Evolutionary conservation across 345 rosid genomes (phyloP).

Genomic region (Kernera saxatilis): DNA sequence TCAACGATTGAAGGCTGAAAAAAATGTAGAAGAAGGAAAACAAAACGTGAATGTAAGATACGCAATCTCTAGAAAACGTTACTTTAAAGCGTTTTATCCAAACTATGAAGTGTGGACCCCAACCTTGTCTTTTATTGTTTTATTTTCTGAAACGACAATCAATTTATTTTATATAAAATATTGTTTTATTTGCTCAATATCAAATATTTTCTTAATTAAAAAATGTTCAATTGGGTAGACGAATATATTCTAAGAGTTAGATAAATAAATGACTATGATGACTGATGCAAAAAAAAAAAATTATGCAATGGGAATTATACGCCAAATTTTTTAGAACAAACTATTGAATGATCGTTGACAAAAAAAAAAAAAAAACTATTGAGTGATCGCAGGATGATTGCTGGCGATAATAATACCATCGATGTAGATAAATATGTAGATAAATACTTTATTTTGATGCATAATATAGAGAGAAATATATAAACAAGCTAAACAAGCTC

Average conservation of each 20-base stretch:
- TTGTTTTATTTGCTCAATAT: neutral
- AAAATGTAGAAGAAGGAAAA: neutral
- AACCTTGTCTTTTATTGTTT: neutral
- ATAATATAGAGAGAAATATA: too few relatives aligned
- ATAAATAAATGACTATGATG: neutral
- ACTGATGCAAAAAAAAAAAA: too few relatives aligned
- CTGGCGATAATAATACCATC: too few relatives aligned
- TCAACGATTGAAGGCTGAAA: neutral
- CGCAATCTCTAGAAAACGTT: constrained; percentile 1
- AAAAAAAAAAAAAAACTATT: too few relatives aligned
- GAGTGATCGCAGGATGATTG: too few relatives aligned
- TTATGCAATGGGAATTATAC: too few relatives aligned
- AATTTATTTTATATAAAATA: neutral
- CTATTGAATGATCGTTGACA: too few relatives aligned
- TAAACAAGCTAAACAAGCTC: too few relatives aligned
- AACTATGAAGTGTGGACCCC: neutral
- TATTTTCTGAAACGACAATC: neutral
- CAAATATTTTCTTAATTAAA: neutral
- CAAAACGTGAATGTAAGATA: constrained; percentile 2
- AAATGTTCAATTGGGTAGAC: neutral
- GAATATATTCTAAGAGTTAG: too few relatives aligned
- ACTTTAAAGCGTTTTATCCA: constrained; percentile 8
- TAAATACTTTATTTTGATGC: too few relatives aligned
- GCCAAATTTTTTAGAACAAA: too few relatives aligned
- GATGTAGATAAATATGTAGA: too few relatives aligned